Percentiles rank a stretch among this genome's conserved stretches.
phyloP scores from a whole-genome alignment of 257 asterid species.

The Apocynum venetum region DNA sequence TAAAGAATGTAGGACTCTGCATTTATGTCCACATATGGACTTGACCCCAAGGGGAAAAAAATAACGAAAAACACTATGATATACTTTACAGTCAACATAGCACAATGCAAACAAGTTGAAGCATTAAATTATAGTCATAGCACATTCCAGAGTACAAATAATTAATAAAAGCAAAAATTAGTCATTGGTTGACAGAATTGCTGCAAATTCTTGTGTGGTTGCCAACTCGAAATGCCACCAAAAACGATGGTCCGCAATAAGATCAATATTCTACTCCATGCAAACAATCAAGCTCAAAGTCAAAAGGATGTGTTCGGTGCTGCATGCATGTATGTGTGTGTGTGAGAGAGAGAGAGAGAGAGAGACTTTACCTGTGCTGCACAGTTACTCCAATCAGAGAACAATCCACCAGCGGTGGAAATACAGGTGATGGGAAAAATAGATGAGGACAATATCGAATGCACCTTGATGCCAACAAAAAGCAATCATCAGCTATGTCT shows the following conservation, averaged over 20 bases:
- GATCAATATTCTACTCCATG: background rate
- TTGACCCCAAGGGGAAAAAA: background rate
- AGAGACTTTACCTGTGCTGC: slow-evolving; percentile 74
- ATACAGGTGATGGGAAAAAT: slow-evolving; percentile 72
- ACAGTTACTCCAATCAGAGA: slow-evolving; percentile 86
- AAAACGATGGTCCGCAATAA: background rate
- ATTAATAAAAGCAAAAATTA: background rate
- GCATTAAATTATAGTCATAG: background rate
- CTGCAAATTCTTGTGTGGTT: background rate
- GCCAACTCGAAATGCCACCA: background rate
- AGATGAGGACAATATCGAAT: slow-evolving; percentile 97
- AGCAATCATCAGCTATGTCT: slow-evolving; percentile 95
- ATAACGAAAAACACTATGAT: background rate
- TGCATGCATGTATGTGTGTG: background rate
- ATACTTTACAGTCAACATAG: background rate
- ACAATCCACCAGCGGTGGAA: slow-evolving; percentile 88
- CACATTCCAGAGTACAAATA: background rate
- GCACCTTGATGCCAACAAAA: slow-evolving; percentile 93
- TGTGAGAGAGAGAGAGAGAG: slow-evolving; percentile 20
- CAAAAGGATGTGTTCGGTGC: background rate
- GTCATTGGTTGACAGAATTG: background rate
- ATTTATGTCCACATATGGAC: background rate
- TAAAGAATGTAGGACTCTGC: background rate
- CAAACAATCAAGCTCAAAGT: background rate
- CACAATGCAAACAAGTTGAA: background rate